These are phyloP conservation scores for Parmelia sp. DNA, from an alignment of 495 filamentous ascomycete genomes.

Conservation along the genomic window DNA sequence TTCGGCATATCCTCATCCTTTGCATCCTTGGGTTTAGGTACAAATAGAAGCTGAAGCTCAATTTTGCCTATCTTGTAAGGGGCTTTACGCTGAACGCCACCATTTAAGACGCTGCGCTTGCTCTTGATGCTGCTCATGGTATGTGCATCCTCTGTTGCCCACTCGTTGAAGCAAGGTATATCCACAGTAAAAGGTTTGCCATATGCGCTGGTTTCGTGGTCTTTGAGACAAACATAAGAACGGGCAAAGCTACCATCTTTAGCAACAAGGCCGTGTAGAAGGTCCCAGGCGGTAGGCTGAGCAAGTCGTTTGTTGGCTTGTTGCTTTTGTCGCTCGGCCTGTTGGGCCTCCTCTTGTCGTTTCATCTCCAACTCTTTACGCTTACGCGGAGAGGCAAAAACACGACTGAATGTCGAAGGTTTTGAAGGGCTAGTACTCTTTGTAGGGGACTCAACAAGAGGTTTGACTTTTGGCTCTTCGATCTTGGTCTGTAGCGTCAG, in stretches of 20 bases:
- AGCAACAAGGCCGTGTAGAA: conserved; percentile 76
- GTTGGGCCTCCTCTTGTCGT: conserved; percentile 68
- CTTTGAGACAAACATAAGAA: conserved; percentile 85
- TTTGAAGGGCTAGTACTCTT: conserved; percentile 55
- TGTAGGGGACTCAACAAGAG: conserved; percentile 46
- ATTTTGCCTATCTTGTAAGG: conserved; percentile 94
- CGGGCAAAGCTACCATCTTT: conserved; percentile 89
- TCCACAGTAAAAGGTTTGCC: conserved; percentile 82
- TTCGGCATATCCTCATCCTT: conserved; percentile 96
- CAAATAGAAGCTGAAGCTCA: conserved; percentile 85
- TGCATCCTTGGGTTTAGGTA: conserved; percentile 83
- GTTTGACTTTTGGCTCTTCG: conserved; percentile 62
- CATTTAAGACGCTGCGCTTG: conserved; percentile 64
- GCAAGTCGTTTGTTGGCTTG: conserved; percentile 54
- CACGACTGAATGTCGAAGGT: conserved; percentile 77
- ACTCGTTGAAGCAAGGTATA: conserved; percentile 93
- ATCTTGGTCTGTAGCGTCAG: conserved; percentile 93
- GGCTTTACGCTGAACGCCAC: conserved; percentile 56
- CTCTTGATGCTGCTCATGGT: conserved; percentile 72
- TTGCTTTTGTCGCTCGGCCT: conserved; percentile 52
- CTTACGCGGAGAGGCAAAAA: conserved; percentile 92
- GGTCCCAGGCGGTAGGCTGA: conserved; percentile 68
- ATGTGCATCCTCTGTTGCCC: conserved; percentile 78
- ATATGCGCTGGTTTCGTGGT: conserved; percentile 79
- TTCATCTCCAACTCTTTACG: conserved; percentile 85